Conservation (phyloP, 352 stramenopile species). For the Phytophthora europaea region DNA sequence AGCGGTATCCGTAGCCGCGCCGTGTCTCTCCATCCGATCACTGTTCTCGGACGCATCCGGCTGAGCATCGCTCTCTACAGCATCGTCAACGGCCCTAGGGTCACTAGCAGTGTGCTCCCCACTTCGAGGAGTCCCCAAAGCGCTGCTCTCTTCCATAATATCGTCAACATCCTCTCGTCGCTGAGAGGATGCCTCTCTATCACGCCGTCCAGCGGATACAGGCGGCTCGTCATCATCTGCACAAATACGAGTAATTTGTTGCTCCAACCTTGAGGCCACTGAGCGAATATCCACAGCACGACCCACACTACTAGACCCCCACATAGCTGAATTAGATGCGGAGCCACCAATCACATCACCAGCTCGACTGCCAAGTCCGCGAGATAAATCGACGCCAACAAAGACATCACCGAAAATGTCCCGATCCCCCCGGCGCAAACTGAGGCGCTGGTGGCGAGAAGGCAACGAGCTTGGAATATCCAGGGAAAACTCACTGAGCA, state of each 20-base stretch:
- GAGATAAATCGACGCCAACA: slow-evolving; percentile 44
- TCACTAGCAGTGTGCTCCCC: slow-evolving; percentile 53
- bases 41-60: slow-evolving; percentile 10
- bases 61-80: slow-evolving; percentile 10
- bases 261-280: slow-evolving; percentile 79
- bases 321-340: slow-evolving; percentile 39
- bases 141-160: slow-evolving; percentile 32
- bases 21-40: slow-evolving; percentile 21
- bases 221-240: slow-evolving; percentile 48
- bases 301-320: slow-evolving; percentile 42
- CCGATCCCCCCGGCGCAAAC: slow-evolving; percentile 58
- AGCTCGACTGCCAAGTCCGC: slow-evolving; percentile 47
- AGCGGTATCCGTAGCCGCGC: slow-evolving; percentile 61
- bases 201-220: slow-evolving; percentile 9
- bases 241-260: slow-evolving; percentile 65
- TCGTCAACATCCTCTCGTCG: slow-evolving; percentile 29
- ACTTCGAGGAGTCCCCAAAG: slow-evolving; percentile 33
- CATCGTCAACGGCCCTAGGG: slow-evolving; percentile 18
- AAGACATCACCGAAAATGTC: slow-evolving; percentile 59
- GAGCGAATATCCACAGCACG: slow-evolving; percentile 72
- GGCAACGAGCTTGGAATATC: slow-evolving; percentile 68
- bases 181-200: slow-evolving; percentile 22
- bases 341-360: slow-evolving; percentile 38
- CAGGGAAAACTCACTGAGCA: slow-evolving; percentile 87
- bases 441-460: slow-evolving; percentile 44